Evolutionary conservation across 305 asterid species (phyloP), one percentile per base, ranked within the genome.

Genomic region (Solanum hybrid): DNA sequence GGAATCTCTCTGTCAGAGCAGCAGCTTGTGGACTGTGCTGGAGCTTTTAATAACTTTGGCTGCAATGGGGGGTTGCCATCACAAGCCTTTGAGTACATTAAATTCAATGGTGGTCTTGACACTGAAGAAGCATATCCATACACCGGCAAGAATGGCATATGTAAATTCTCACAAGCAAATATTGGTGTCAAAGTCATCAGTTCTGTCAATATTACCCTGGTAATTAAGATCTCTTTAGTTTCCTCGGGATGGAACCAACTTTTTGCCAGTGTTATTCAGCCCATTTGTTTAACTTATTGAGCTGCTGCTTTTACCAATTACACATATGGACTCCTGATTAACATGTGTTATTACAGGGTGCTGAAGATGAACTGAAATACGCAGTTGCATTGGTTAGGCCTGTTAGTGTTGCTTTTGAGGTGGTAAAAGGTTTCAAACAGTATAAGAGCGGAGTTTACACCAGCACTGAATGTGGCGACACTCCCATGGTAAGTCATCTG

Each of bases 1-100:
- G 88, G 88, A 79, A 94, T 97, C 89, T 96, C 98, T 79, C 92
- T 97, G 66, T 97, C 99, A 13, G 98, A 96, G 95, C 99, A 97
- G 94, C 99, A 97, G 95, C 99, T 97, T 78, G 99, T 97, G 89
- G 99, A 97, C 88, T 97, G 99, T 88, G 99, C 99, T 56, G 97
- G 97, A 89, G 94, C 93, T 36, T 97, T 96, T 92, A 96, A 96
- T 93, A 98, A 98, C 93, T 95, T 93, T 91, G 99, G 99, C 80
- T 98, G 99, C 96, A 91, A 92, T 31, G 99, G 99, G 34, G 99
- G 99, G 34, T 90, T 98, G 88, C 99, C 99, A 85, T 98, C 99
- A 69, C 99, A 98, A 93, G 99, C 99, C 85, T 98, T 95, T 89
- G 99, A 98, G 91, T 98, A 96, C 93, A 94, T 98, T 89, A 98